Conservation (phyloP, 768 basidiomycete species). For the Boletus edulis region DNA sequence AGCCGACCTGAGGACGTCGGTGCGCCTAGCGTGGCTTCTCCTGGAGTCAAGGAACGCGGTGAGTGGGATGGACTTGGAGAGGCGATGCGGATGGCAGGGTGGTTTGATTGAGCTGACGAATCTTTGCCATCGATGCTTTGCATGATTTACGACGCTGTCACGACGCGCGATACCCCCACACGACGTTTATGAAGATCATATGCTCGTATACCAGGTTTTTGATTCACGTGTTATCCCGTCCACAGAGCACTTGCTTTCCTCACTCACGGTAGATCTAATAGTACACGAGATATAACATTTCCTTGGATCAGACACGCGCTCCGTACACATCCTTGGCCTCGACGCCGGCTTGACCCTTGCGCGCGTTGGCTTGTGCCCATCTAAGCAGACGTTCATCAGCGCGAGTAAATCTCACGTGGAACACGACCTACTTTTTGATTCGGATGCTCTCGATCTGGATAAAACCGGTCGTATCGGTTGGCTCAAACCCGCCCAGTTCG, state of each 20-base stretch:
- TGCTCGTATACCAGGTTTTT: background rate
- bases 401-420: background rate
- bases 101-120: constrained; percentile 52
- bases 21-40: constrained; percentile 6
- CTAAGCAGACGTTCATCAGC: constrained; percentile 34
- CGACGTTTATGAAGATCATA: background rate
- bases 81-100: constrained; percentile 73
- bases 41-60: constrained; percentile 36
- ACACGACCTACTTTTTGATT: constrained; percentile 80
- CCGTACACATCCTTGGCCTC: constrained; percentile 78
- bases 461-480: constrained; percentile 92
- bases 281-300: background rate
- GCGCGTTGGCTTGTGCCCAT: constrained; percentile 86
- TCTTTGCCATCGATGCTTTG: background rate
- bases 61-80: constrained; percentile 68
- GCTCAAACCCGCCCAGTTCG: constrained; percentile 97
- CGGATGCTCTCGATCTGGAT: constrained; percentile 97
- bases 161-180: constrained; percentile 6
- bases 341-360: constrained; percentile 81
- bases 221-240: too few relatives aligned
- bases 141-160: background rate
- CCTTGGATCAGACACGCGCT: constrained; percentile 44
- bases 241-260: background rate
- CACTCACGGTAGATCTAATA: background rate
- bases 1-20: background rate